Evolutionary conservation across 2,329 filamentous ascomycete genomes (phyloP).

Genomic region (Colletotrichum sp.): DNA sequence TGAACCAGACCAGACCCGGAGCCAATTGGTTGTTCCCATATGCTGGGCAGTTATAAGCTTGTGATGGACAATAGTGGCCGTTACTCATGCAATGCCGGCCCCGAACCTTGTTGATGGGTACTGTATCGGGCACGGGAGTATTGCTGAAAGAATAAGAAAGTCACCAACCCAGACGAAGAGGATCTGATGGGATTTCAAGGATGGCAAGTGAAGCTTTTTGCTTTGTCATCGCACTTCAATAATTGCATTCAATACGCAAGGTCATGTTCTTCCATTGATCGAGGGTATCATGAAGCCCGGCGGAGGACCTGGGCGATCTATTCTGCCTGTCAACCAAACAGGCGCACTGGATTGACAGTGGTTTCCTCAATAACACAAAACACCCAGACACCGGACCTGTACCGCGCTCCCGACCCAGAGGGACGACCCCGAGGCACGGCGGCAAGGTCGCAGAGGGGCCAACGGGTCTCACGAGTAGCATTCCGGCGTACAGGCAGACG

Average conservation of each 20-base stretch:
- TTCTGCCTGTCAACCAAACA: conserved; percentile 2
- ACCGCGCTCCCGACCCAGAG: neutral
- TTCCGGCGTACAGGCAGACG: neutral
- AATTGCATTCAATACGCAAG: neutral
- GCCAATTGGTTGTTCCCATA: neutral
- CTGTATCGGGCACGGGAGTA: neutral
- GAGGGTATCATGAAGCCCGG: conserved; percentile 19
- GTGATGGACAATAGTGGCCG: neutral
- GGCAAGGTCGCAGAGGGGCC: neutral
- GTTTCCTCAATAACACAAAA: conserved; percentile 4
- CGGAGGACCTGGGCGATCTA: conserved; percentile 9
- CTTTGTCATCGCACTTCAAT: neutral
- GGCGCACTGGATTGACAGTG: neutral
- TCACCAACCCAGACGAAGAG: neutral
- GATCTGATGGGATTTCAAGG: neutral
- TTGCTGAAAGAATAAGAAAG: neutral
- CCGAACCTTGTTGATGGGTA: neutral
- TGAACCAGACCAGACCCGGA: neutral
- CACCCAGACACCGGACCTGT: conserved; percentile 8
- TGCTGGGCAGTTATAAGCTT: neutral
- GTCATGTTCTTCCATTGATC: conserved; percentile 14
- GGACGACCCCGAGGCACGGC: neutral
- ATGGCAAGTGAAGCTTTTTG: neutral
- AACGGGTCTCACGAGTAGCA: conserved; percentile 5
- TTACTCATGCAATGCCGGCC: neutral